These are phyloP conservation scores for Pleurotus sapidus DNA, from an alignment of 768 basidiomycete genomes.

Conservation along the genomic window DNA sequence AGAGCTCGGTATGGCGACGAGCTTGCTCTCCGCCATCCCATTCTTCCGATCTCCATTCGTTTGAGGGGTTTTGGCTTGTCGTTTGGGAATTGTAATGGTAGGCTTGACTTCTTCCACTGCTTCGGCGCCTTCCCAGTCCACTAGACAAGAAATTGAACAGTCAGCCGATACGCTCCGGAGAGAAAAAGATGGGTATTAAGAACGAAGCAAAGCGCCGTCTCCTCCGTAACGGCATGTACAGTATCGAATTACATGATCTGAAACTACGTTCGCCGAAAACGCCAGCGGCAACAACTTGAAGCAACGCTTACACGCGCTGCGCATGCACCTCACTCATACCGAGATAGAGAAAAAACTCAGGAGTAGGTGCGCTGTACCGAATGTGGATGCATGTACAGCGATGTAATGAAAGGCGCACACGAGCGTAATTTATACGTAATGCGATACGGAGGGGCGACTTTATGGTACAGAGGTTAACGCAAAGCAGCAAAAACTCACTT, in stretches of 20 bases:
- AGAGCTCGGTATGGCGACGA: conserved; percentile 21
- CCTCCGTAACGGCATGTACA: background rate
- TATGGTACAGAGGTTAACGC: background rate
- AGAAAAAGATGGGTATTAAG: no score
- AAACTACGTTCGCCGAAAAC: background rate
- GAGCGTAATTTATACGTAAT: conserved; percentile 15
- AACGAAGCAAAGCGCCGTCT: no score
- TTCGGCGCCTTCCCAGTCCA: conserved; percentile 71
- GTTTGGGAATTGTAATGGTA: conserved; percentile 14
- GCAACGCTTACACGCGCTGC: background rate
- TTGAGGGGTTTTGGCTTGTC: conserved; percentile 1
- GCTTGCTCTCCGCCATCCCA: background rate
- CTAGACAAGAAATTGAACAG: conserved; percentile 36
- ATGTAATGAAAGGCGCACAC: conserved; percentile 13
- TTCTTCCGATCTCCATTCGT: background rate
- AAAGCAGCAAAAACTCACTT: conserved; percentile 60
- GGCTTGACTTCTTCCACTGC: conserved; percentile 45
- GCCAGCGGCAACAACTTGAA: background rate
- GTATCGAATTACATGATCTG: conserved; percentile 13
- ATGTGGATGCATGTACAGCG: conserved; percentile 14
- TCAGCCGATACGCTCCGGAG: conserved; percentile 9
- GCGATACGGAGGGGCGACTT: conserved; percentile 1
- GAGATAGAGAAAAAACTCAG: conserved; percentile 28
- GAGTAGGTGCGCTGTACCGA: conserved; percentile 10
- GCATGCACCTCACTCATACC: conserved; percentile 27